Evolutionary conservation across 768 basidiomycete genomes (phyloP).

Genomic region (Vishniacozyma victoriae): DNA sequence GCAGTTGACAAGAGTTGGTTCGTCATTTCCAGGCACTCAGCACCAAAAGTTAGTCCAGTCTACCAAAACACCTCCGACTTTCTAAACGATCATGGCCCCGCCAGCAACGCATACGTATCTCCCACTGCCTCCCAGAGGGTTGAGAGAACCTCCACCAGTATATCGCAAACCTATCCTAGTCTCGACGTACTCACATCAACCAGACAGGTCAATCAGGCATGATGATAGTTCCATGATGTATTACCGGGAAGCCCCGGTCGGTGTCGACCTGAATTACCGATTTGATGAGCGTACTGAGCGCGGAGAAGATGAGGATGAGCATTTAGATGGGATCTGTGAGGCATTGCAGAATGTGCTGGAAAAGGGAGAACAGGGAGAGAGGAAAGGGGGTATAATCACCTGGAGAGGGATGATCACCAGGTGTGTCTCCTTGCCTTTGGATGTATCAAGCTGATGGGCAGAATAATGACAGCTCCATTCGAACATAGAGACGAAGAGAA

Average conservation of each 20-base stretch:
- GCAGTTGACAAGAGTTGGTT: no score
- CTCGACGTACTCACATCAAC: slow-evolving; percentile 42
- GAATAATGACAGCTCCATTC: slow-evolving; percentile 45
- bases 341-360: slow-evolving; percentile 15
- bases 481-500: slow-evolving; percentile 41
- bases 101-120: slow-evolving; percentile 16
- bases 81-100: no score
- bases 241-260: slow-evolving; percentile 34
- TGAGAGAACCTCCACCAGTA: slow-evolving; percentile 18
- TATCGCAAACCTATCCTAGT: slow-evolving; percentile 38
- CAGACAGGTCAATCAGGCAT: slow-evolving; percentile 32
- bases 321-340: slow-evolving; percentile 44
- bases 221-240: slow-evolving; percentile 39
- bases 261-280: slow-evolving; percentile 39
- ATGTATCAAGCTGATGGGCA: slow-evolving; percentile 3
- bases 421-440: slow-evolving; percentile 7
- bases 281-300: slow-evolving; percentile 40
- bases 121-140: slow-evolving; percentile 26
- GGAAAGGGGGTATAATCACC: slow-evolving; percentile 39
- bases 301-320: slow-evolving; percentile 38
- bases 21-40: no score
- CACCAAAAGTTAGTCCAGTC: no score
- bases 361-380: slow-evolving; percentile 12
- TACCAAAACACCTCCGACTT: no score
- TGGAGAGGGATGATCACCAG: slow-evolving; percentile 48